Evolutionary conservation across 805 yeast species (phyloP).

Genomic region (Candida saitoana): DNA sequence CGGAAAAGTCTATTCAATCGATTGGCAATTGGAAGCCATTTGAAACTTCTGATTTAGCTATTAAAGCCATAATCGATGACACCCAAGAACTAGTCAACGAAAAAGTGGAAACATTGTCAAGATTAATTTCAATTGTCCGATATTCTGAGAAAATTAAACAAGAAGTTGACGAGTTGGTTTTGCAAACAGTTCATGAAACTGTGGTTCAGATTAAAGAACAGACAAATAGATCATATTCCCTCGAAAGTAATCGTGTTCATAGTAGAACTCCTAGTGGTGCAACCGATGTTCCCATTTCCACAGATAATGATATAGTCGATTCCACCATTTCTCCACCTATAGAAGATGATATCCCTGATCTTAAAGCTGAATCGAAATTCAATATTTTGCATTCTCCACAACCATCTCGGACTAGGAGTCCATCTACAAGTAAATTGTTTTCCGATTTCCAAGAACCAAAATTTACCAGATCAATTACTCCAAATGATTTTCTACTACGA

Average conservation of each 20-base stretch:
- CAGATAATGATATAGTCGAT: conserved; percentile 6
- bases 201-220: conserved; percentile 49
- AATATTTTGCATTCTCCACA: conserved; percentile 21
- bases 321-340: conserved; percentile 1
- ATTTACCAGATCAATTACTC: conserved; percentile 35
- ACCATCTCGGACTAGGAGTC: conserved; percentile 32
- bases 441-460: conserved; percentile 12
- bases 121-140: conserved; percentile 70
- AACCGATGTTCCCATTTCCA: conserved; percentile 12
- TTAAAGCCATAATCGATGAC: conserved; percentile 59
- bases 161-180: conserved; percentile 71
- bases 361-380: conserved; percentile 12
- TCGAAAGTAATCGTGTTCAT: conserved; percentile 6
- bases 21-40: conserved; percentile 45
- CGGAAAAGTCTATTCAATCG: conserved; percentile 51
- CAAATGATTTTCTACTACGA: conserved; percentile 38
- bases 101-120: conserved; percentile 64
- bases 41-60: conserved; percentile 60
- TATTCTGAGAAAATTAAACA: conserved; percentile 72
- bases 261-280: conserved; percentile 10
- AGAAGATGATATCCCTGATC: neutral
- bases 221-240: conserved; percentile 11
- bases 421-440: conserved; percentile 12
- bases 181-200: conserved; percentile 60
- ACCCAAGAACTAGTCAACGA: conserved; percentile 56